Percentiles rank a stretch among this genome's conserved stretches.
Evolutionary conservation across 2,329 filamentous ascomycete genomes (phyloP).

Genomic region (Aspergillus sclerotialis): DNA sequence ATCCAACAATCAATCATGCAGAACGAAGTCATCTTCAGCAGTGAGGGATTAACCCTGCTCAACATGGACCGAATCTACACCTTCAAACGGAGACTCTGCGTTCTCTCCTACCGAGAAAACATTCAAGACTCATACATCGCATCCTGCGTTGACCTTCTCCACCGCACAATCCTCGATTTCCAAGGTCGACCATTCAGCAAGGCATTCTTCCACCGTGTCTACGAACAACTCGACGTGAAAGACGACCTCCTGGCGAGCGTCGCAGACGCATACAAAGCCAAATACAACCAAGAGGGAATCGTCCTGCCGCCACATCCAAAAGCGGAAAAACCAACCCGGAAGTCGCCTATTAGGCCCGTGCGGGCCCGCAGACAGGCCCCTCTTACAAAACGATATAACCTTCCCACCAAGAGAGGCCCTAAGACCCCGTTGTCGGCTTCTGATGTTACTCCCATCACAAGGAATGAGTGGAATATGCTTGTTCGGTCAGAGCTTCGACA

Average conservation of each 20-base stretch:
- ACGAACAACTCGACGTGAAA: slow-evolving; percentile 34
- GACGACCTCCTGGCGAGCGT: slow-evolving; percentile 32
- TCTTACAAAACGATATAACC: slow-evolving; percentile 11
- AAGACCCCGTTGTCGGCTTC: slow-evolving; percentile 37
- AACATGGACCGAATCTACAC: slow-evolving; percentile 41
- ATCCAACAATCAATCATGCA: slow-evolving; percentile 37
- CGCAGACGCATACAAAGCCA: slow-evolving; percentile 26
- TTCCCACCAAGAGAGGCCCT: slow-evolving; percentile 21
- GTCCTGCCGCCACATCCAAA: slow-evolving; percentile 21
- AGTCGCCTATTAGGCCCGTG: slow-evolving; percentile 15
- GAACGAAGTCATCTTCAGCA: slow-evolving; percentile 38
- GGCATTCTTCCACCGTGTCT: slow-evolving; percentile 37
- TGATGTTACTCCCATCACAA: slow-evolving; percentile 37
- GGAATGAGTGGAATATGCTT: slow-evolving; percentile 37
- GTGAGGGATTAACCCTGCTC: slow-evolving; percentile 37
- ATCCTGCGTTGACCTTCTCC: slow-evolving; percentile 35
- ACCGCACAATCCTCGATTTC: slow-evolving; percentile 34
- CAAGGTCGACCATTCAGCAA: slow-evolving; percentile 37
- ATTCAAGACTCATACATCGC: slow-evolving; percentile 29
- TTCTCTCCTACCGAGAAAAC: slow-evolving; percentile 24
- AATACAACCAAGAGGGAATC: slow-evolving; percentile 33
- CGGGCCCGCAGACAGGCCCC: slow-evolving; percentile 17
- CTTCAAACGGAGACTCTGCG: slow-evolving; percentile 36
- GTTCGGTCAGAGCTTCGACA: slow-evolving; percentile 23
- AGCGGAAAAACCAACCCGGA: slow-evolving; percentile 6